These are phyloP conservation scores for Sphaerulina vaccinii DNA, from an alignment of 2,329 filamentous ascomycete species.

Conservation along the genomic window DNA sequence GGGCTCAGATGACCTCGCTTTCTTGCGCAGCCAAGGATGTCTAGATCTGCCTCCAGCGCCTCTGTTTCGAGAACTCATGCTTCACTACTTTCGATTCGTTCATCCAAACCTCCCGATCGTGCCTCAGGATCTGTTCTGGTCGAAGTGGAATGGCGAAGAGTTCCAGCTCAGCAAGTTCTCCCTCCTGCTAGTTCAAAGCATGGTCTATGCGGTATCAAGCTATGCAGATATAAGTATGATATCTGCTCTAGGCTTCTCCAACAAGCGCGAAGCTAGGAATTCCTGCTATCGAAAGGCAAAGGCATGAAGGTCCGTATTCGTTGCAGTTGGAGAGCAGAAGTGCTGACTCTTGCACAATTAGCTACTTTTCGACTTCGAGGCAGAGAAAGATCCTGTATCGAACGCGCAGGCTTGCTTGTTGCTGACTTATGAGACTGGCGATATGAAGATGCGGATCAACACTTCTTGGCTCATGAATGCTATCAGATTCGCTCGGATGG, in stretches of 20 bases:
- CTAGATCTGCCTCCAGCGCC: slow-evolving; percentile 21
- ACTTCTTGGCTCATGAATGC: slow-evolving; percentile 27
- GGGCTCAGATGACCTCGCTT: slow-evolving; percentile 22
- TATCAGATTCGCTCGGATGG: slow-evolving; percentile 24
- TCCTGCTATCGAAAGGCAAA: slow-evolving; percentile 24
- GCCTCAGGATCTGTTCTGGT: slow-evolving; percentile 23
- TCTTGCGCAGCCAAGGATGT: slow-evolving; percentile 21
- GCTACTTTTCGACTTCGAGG: slow-evolving; percentile 25
- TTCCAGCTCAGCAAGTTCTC: slow-evolving; percentile 17
- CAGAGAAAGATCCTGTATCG: slow-evolving; percentile 22
- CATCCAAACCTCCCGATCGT: slow-evolving; percentile 23
- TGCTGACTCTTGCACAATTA: too few species aligned
- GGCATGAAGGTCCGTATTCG: too few species aligned
- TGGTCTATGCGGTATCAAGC: slow-evolving; percentile 22
- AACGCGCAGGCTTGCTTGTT: slow-evolving; percentile 26
- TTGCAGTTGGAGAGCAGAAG: too few species aligned
- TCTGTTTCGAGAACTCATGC: slow-evolving; percentile 19
- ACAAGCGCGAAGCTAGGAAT: slow-evolving; percentile 25
- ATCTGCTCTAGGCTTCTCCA: slow-evolving; percentile 22
- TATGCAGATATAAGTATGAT: slow-evolving; percentile 22
- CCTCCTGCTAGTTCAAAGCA: slow-evolving; percentile 15
- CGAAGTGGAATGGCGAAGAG: slow-evolving; percentile 19
- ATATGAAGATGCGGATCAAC: slow-evolving; percentile 25
- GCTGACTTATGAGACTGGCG: slow-evolving; percentile 22
- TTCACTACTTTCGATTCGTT: slow-evolving; percentile 22